Evolutionary conservation across 2,329 filamentous ascomycete species (phyloP), one percentile per base, ranked within the genome.

Genomic region (Xylariaceae sp.): DNA sequence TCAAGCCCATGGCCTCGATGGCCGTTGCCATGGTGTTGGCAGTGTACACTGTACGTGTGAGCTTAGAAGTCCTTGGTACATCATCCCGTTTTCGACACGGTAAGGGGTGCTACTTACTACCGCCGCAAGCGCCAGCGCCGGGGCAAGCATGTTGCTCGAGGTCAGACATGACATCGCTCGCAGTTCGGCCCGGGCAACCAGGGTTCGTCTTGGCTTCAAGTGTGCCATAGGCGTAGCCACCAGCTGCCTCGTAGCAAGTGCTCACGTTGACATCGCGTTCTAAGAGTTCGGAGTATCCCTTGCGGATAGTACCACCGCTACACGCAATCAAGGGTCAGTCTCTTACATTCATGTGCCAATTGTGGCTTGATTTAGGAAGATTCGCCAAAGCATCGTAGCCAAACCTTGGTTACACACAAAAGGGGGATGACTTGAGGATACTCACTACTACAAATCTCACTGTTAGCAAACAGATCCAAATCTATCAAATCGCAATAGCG

Each of bases 21-120:
- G 89, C 90, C 0, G 89, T 93, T 3, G 90, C 89, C 90, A 96
- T 93, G 23, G 91, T 96, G 76, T 96, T 96, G 64, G 92, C 92
- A 0, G 92, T 96, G 77, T 92, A 96, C 92, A 96, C 64, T 65
- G 15, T 15, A 39, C 1, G 13, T 42, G 34, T 2, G 7, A 49
- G 53, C 58, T 17, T 61, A 17, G 2, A 48, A 35, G 7, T 15
- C 34, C 8, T 11, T 30, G n/a, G 17, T 3, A n/a, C 8, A 44
- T 45, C 3, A 35, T 6, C 6, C 15, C 7, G 4, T 3, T 49
- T 2, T 15, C 37, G 39, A 2, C 34, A 17, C 35, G 8, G n/a
- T 34, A 17, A 17, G 11, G 44, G 9, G 9, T 35, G 45, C 3
- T 39, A 62, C 64, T 57, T 62, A 65, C 64, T 66, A 80, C 88